These are phyloP conservation scores for Gomphus sp. DNA, from an alignment of 1,284 basidiomycete genomes.

Conservation along the genomic window DNA sequence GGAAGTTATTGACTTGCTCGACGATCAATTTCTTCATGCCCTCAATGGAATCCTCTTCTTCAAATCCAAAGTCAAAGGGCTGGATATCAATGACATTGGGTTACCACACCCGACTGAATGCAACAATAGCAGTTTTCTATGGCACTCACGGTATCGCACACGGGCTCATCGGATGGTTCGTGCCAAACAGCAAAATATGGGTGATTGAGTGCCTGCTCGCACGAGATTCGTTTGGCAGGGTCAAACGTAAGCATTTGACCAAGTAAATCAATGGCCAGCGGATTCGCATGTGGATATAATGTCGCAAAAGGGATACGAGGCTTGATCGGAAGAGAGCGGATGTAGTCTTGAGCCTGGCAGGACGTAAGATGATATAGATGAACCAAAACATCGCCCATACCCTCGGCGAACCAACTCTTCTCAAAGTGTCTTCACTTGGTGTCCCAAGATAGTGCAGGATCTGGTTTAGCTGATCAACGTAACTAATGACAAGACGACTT, in stretches of 20 bases:
- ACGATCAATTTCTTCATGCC: conserved; percentile 97
- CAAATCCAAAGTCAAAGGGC: conserved; percentile 98
- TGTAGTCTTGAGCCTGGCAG: conserved; percentile 90
- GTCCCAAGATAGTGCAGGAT: conserved; percentile 97
- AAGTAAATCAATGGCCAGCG: conserved; percentile 88
- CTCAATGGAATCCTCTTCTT: conserved; percentile 91
- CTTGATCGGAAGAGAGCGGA: conserved; percentile 95
- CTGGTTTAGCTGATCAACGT: conserved; percentile 98
- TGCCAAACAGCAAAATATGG: conserved; percentile 94
- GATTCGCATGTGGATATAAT: conserved; percentile 90
- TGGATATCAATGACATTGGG: conserved; percentile 20
- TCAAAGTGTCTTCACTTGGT: conserved; percentile 91
- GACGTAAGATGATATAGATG: neutral
- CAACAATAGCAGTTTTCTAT: conserved; percentile 12
- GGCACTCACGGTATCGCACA: conserved; percentile 54
- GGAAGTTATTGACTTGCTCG: conserved; percentile 87
- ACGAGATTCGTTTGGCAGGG: conserved; percentile 90
- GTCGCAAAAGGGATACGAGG: conserved; percentile 86
- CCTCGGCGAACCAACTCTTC: conserved; percentile 86
- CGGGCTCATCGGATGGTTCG: conserved; percentile 86
- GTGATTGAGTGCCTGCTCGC: conserved; percentile 92
- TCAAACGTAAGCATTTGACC: conserved; percentile 93
- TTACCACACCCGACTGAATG: neutral
- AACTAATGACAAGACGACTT: conserved; percentile 35
- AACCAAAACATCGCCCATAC: conserved; percentile 27